Percentiles rank a stretch among this genome's conserved stretches.
Evolutionary conservation across 2,329 filamentous ascomycete genomes (phyloP).

Genomic region (Cladosporium cucumerinum): DNA sequence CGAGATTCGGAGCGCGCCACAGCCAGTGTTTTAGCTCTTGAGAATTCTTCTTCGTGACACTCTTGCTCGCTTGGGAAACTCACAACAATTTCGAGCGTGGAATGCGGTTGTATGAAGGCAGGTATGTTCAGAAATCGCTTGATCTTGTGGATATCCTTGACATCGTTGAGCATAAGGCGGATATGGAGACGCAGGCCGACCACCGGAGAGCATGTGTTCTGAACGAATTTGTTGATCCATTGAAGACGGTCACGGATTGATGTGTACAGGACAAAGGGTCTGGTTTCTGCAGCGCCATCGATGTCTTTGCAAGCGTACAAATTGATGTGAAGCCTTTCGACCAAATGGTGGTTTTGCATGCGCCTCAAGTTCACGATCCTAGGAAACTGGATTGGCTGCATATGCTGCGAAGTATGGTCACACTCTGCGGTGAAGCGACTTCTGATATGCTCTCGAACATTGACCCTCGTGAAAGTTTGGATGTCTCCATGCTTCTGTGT

Average conservation of each 20-base stretch:
- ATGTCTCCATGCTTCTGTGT: no score
- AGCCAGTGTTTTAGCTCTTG: background rate
- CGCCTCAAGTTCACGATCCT: background rate
- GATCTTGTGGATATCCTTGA: background rate
- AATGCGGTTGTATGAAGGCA: background rate
- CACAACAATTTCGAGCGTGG: background rate
- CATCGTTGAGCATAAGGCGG: background rate
- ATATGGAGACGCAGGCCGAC: background rate
- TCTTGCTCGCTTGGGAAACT: background rate
- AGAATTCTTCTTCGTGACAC: background rate
- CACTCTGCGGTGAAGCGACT: no score
- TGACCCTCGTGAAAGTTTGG: background rate
- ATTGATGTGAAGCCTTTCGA: background rate
- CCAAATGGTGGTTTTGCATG: background rate
- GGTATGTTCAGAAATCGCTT: background rate
- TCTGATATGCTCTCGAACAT: no score
- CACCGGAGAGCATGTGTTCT: background rate
- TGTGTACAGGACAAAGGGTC: no score
- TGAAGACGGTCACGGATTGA: background rate
- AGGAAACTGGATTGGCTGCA: background rate
- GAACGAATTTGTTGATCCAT: background rate
- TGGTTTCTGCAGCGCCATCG: background rate
- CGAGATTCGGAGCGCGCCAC: background rate
- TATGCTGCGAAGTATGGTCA: no score
- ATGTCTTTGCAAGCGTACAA: background rate